These are phyloP conservation scores for Flammula alnicola DNA, from an alignment of 1,284 basidiomycete genomes.

Conservation along the genomic window DNA sequence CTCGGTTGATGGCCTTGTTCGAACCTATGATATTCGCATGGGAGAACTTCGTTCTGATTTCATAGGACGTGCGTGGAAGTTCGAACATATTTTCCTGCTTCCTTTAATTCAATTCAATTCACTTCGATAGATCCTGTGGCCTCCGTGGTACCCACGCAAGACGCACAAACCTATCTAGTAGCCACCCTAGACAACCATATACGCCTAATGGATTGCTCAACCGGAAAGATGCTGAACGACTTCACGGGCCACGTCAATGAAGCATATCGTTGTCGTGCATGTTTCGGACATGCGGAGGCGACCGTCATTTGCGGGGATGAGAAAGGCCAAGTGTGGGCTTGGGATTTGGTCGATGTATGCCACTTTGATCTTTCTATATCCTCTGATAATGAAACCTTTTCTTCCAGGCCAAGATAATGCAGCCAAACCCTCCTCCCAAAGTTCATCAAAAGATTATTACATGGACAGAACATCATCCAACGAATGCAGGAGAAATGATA, in stretches of 20 bases:
- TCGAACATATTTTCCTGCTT: conserved; percentile 3
- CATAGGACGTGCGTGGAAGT: conserved; percentile 76
- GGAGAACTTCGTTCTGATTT: conserved; percentile 89
- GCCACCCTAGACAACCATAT: conserved; percentile 85
- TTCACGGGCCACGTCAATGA: conserved; percentile 80
- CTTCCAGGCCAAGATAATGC: conserved; percentile 66
- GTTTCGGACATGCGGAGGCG: conserved; percentile 84
- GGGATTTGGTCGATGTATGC: conserved; percentile 90
- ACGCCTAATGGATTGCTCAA: conserved; percentile 84
- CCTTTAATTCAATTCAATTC: conserved; percentile 5
- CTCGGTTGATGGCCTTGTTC: conserved; percentile 89
- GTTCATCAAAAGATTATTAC: conserved; percentile 86
- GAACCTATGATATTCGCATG: conserved; percentile 93
- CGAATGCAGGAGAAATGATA: conserved; percentile 80
- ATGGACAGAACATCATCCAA: conserved; percentile 90
- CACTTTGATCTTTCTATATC: conserved; percentile 1
- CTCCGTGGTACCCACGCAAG: conserved; percentile 75
- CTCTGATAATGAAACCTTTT: conserved; percentile 14
- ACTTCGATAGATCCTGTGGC: conserved; percentile 77
- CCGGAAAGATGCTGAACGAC: conserved; percentile 86
- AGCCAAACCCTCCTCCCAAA: conserved; percentile 70
- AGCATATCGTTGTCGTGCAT: conserved; percentile 81
- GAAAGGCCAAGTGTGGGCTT: conserved; percentile 85
- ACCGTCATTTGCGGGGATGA: conserved; percentile 90
- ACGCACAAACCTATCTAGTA: conserved; percentile 80